Percentiles rank a stretch among this genome's conserved stretches.
phyloP scores from a whole-genome alignment of 306 rosid genomes.

The Macrotyloma uniflorum region DNA sequence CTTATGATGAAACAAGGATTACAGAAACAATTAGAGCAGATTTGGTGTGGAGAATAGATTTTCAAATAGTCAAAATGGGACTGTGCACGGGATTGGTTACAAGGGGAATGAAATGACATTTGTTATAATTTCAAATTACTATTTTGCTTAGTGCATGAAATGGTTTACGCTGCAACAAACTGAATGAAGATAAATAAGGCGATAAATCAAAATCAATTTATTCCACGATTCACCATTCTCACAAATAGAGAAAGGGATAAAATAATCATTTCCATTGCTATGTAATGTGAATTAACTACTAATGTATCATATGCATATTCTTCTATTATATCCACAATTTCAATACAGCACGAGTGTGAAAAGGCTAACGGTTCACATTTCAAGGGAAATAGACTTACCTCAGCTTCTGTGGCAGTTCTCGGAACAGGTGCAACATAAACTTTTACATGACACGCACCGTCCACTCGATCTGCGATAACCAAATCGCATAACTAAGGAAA shows the following conservation, averaged over 20 bases:
- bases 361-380: background rate
- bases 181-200: constrained; percentile 18
- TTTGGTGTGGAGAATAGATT: background rate
- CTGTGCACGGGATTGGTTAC: background rate
- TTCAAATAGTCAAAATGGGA: background rate
- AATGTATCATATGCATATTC: background rate
- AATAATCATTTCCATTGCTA: background rate
- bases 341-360: background rate
- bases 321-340: background rate
- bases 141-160: background rate
- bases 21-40: constrained; percentile 1
- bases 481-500: background rate
- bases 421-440: constrained; percentile 85
- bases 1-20: background rate
- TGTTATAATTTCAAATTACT: background rate
- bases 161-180: background rate
- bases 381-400: constrained; percentile 52
- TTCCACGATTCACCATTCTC: background rate
- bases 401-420: constrained; percentile 63
- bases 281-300: background rate
- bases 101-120: background rate
- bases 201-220: background rate
- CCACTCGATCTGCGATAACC: constrained; percentile 55
- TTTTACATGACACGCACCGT: constrained; percentile 48
- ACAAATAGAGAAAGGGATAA: background rate